A percentile compares a stretch with the other conserved stretches of the same genome.
Conservation (phyloP, 371 early-diverging fungal genomes). For the Coemansia sp. region DNA sequence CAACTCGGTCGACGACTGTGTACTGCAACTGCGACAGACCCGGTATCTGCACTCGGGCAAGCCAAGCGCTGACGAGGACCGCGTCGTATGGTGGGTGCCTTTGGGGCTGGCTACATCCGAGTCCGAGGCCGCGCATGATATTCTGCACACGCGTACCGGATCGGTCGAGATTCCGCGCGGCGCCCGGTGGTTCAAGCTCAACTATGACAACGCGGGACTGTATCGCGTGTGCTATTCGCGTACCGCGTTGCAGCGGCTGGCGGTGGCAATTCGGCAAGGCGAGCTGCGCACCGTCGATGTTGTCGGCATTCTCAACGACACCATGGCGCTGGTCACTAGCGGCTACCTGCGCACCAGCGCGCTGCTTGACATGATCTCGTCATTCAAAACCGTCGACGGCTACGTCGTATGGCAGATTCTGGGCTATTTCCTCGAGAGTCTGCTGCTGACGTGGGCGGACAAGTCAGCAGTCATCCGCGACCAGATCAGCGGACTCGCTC, state of each 20-base stretch:
- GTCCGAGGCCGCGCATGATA: background rate
- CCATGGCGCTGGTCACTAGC: slow-evolving; percentile 63
- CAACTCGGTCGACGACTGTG: slow-evolving; percentile 50
- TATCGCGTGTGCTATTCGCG: slow-evolving; percentile 67
- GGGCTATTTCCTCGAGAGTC: slow-evolving; percentile 48
- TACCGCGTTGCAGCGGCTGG: slow-evolving; percentile 53
- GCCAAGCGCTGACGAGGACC: slow-evolving; percentile 62
- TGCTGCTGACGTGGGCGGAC: slow-evolving; percentile 58
- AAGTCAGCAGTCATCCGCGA: slow-evolving; percentile 52
- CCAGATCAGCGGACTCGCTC: slow-evolving; percentile 52
- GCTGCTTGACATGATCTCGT: slow-evolving; percentile 61
- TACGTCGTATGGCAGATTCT: slow-evolving; percentile 68
- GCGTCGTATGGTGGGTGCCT: slow-evolving; percentile 76
- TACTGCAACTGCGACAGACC: slow-evolving; percentile 60
- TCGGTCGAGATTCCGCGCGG: slow-evolving; percentile 51
- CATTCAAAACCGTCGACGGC: slow-evolving; percentile 63
- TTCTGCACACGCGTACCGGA: slow-evolving; percentile 49
- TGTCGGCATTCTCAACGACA: slow-evolving; percentile 64
- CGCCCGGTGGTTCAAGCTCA: slow-evolving; percentile 58
- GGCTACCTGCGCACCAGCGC: slow-evolving; percentile 61
- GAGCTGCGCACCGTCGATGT: slow-evolving; percentile 57
- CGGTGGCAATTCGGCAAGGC: slow-evolving; percentile 55
- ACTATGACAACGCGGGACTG: slow-evolving; percentile 62
- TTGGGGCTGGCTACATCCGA: slow-evolving; percentile 50
- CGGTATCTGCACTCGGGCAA: slow-evolving; percentile 78